Evolutionary conservation across 345 rosid species (phyloP).

Genomic region (Populus euphratica): DNA sequence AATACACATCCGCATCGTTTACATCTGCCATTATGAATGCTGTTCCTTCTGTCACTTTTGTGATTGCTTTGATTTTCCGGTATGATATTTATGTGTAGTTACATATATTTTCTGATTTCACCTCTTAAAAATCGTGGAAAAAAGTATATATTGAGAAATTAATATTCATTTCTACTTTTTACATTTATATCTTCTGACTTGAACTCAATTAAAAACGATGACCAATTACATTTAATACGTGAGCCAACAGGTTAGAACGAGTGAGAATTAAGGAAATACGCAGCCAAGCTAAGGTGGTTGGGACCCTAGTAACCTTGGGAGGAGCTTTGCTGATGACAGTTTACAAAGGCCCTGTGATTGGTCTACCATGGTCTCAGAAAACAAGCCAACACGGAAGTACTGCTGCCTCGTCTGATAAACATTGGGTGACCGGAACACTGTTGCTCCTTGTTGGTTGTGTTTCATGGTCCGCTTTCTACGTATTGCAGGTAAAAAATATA

Average conservation of each 20-base stretch:
- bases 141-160: not conserved
- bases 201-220: not conserved
- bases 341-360: slow-evolving; percentile 61
- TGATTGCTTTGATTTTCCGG: slow-evolving; percentile 60
- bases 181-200: too few species aligned
- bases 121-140: not conserved
- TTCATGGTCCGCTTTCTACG: slow-evolving; percentile 70
- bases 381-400: slow-evolving; percentile 20
- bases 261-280: slow-evolving; percentile 41
- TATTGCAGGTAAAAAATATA: slow-evolving; percentile 40
- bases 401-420: slow-evolving; percentile 30
- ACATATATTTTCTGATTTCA: too few species aligned
- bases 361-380: slow-evolving; percentile 34
- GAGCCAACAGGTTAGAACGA: slow-evolving; percentile 45
- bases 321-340: slow-evolving; percentile 74
- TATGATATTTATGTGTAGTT: slow-evolving; percentile 2
- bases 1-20: slow-evolving; percentile 63
- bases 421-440: slow-evolving; percentile 61
- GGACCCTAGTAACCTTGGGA: slow-evolving; percentile 53
- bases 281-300: slow-evolving; percentile 59
- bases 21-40: slow-evolving; percentile 75
- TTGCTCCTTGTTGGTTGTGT: slow-evolving; percentile 61
- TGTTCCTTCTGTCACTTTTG: slow-evolving; percentile 69
- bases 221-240: not conserved
- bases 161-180: too few species aligned